Percentiles rank a stretch among this genome's conserved stretches.
Conservation (phyloP, 2,329 filamentous ascomycete genomes). For the Ophiosphaerella herpotricha region DNA sequence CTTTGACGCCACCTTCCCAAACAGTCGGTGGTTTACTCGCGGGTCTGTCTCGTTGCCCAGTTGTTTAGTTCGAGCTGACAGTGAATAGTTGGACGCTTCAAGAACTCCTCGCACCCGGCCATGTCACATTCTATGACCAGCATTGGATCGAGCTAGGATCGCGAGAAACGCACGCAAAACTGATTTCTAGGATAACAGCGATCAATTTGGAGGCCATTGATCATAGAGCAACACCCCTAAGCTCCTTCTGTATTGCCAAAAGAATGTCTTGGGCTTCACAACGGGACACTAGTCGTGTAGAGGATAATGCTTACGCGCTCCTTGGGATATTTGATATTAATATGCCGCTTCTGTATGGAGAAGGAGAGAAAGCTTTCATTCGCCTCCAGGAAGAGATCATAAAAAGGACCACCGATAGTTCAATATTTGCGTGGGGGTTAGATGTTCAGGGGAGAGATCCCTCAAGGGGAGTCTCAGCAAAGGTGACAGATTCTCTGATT, state of each 20-base stretch:
- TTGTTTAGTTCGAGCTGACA: too few relatives aligned
- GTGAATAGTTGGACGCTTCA: constrained; percentile 1
- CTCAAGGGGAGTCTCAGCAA: too few relatives aligned
- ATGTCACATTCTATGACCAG: constrained; percentile 3
- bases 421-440: constrained; percentile 18
- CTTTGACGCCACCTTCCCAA: neutral
- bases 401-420: constrained; percentile 10
- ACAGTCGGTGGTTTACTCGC: constrained; percentile 4
- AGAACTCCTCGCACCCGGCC: constrained; percentile 5
- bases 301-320: constrained; percentile 39
- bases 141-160: constrained; percentile 1
- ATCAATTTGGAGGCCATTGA: neutral
- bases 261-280: constrained; percentile 20
- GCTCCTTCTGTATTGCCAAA: constrained; percentile 11
- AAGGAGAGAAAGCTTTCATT: constrained; percentile 27
- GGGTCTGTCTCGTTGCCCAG: neutral
- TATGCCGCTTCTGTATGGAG: constrained; percentile 40
- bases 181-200: constrained; percentile 2
- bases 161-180: neutral
- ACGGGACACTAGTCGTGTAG: constrained; percentile 18
- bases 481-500: too few relatives aligned
- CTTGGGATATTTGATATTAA: constrained; percentile 37
- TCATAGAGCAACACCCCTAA: neutral
- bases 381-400: constrained; percentile 30
- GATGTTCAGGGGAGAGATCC: too few relatives aligned